phyloP scores from a whole-genome alignment of 192 early-diverging fungal species.

The Coemansia sp. region DNA sequence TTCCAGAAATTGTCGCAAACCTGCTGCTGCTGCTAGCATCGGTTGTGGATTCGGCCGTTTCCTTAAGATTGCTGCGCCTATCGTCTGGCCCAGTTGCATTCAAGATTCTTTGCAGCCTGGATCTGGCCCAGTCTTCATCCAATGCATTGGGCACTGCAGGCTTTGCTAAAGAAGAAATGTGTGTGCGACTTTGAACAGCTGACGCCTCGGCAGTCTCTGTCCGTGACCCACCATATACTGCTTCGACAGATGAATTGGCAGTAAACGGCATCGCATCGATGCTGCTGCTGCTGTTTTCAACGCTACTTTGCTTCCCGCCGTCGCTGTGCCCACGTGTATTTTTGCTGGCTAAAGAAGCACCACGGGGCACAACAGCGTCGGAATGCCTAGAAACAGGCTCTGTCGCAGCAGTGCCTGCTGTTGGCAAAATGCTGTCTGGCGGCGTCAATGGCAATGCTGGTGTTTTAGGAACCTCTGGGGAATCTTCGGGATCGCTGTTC shows the following conservation, averaged over 20 bases:
- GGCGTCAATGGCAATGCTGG: background rate
- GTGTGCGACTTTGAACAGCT: conserved; percentile 5
- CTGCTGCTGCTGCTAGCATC: background rate
- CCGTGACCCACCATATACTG: conserved; percentile 50
- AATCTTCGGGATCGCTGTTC: conserved; percentile 1
- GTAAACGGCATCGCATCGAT: conserved; percentile 20
- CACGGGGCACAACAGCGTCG: background rate
- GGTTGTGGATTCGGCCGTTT: background rate
- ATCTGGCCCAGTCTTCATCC: background rate
- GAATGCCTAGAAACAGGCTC: background rate
- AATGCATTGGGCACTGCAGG: background rate
- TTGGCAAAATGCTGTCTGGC: background rate
- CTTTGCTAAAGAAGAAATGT: conserved; percentile 2
- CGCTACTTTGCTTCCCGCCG: background rate
- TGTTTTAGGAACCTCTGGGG: background rate
- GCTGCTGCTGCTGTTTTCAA: conserved; percentile 5
- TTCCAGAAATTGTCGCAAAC: conserved; percentile 16
- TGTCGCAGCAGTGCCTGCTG: background rate
- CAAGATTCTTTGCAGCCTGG: background rate
- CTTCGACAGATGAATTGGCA: conserved; percentile 46
- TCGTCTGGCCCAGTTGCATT: background rate
- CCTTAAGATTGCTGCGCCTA: background rate
- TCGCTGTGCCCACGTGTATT: background rate
- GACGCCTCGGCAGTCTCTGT: conserved; percentile 25
- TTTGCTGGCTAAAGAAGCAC: background rate